These are phyloP conservation scores for Plenodomus tracheiphilus DNA, from an alignment of 2,329 filamentous ascomycete genomes.

Conservation along the genomic window DNA sequence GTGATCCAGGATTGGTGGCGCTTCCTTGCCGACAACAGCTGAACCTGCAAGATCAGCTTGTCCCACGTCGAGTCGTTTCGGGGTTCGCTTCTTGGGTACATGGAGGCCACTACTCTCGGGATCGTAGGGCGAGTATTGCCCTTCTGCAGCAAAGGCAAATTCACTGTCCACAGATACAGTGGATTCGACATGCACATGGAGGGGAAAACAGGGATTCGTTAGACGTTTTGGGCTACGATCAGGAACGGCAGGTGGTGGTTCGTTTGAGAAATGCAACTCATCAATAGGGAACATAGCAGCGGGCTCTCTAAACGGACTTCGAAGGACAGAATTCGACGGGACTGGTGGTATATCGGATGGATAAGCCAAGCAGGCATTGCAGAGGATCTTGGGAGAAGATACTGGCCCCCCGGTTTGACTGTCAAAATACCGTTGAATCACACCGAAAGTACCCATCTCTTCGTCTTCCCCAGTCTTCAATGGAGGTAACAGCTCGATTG, in stretches of 20 bases:
- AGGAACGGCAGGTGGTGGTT: constrained; percentile 25
- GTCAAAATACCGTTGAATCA: constrained; percentile 37
- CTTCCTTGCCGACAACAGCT: constrained; percentile 27
- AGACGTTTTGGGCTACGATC: constrained; percentile 30
- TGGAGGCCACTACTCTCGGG: constrained; percentile 14
- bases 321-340: not conserved
- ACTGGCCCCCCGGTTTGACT: constrained; percentile 23
- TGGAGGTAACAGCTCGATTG: constrained; percentile 24
- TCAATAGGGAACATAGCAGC: constrained; percentile 18
- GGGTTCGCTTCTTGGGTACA: constrained; percentile 13
- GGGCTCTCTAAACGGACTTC: constrained; percentile 9
- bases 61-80: constrained; percentile 6
- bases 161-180: constrained; percentile 22
- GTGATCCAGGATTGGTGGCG: constrained; percentile 39
- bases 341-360: constrained; percentile 13
- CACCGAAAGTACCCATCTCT: constrained; percentile 29
- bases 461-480: constrained; percentile 25
- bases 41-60: constrained; percentile 22
- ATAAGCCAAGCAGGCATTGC: constrained; percentile 15
- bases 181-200: constrained; percentile 9
- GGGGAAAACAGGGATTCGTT: constrained; percentile 19
- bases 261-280: constrained; percentile 14
- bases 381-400: constrained; percentile 8
- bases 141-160: constrained; percentile 26
- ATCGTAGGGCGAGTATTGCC: constrained; percentile 28